Evolutionary conservation across 2,329 filamentous ascomycete species (phyloP).

Genomic region (Claviceps sp.): DNA sequence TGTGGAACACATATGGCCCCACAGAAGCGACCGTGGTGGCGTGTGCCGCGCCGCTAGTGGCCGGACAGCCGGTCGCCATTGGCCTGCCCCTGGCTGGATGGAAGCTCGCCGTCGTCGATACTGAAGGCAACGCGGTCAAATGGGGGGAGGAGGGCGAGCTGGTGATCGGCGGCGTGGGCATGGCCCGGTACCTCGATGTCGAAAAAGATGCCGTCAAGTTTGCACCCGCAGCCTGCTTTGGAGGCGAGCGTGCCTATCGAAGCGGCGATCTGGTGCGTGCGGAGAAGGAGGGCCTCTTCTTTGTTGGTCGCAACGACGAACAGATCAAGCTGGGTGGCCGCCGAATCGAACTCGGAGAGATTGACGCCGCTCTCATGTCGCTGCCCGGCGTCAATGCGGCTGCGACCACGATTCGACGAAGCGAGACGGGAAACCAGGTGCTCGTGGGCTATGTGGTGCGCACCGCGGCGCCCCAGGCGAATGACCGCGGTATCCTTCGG

Average conservation of each 20-base stretch:
- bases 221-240: conserved; percentile 8
- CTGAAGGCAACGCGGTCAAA: conserved; percentile 29
- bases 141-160: conserved; percentile 15
- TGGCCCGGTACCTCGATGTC: conserved; percentile 11
- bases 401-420: conserved; percentile 9
- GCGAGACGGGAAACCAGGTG: conserved; percentile 10
- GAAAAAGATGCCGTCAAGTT: conserved; percentile 11
- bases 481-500: conserved; percentile 5
- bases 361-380: conserved; percentile 12
- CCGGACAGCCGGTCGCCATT: conserved; percentile 10
- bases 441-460: conserved; percentile 12
- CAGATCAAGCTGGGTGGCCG: conserved; percentile 18
- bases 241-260: conserved; percentile 12
- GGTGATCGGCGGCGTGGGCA: conserved; percentile 12
- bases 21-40: conserved; percentile 13
- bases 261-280: conserved; percentile 15
- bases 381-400: conserved; percentile 10
- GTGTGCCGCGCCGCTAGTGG: conserved; percentile 9
- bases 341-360: conserved; percentile 15
- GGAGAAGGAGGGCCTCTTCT: conserved; percentile 10
- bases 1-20: conserved; percentile 15
- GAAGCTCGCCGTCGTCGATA: conserved; percentile 17
- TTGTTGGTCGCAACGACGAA: conserved; percentile 15
- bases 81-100: conserved; percentile 11
- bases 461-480: background rate